phyloP scores from a whole-genome alignment of 805 yeast species.

The Candida ovalis region DNA sequence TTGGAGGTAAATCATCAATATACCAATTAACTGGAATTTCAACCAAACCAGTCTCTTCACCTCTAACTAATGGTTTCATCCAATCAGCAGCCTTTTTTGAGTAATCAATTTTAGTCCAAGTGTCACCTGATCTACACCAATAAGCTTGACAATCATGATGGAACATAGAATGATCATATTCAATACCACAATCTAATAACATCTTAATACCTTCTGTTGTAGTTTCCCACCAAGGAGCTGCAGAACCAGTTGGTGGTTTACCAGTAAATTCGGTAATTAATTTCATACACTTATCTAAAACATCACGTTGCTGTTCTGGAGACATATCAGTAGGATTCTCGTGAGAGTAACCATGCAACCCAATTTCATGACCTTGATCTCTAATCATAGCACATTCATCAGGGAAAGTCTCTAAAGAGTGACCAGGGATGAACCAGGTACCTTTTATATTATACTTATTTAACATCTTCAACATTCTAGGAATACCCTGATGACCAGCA shows the following conservation, averaged over 20 bases:
- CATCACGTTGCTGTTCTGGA: constrained; percentile 33
- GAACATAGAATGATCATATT: constrained; percentile 35
- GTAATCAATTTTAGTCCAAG: constrained; percentile 36
- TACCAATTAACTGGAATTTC: constrained; percentile 38
- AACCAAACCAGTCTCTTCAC: constrained; percentile 33
- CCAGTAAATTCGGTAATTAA: constrained; percentile 33
- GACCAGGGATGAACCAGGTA: constrained; percentile 38
- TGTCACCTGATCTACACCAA: constrained; percentile 35
- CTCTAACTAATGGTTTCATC: constrained; percentile 35
- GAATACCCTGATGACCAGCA: constrained; percentile 36
- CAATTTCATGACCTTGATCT: constrained; percentile 35
- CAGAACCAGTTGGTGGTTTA: constrained; percentile 34
- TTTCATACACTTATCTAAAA: constrained; percentile 31
- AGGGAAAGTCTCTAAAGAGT: constrained; percentile 37
- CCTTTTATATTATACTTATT: constrained; percentile 34
- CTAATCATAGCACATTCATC: constrained; percentile 33
- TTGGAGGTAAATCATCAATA: constrained; percentile 37
- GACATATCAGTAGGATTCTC: constrained; percentile 36
- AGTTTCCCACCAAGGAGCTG: constrained; percentile 39
- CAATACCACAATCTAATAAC: constrained; percentile 33
- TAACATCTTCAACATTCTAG: constrained; percentile 32
- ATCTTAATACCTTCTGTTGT: constrained; percentile 32
- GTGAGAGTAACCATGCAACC: constrained; percentile 36
- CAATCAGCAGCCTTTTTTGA: constrained; percentile 32
- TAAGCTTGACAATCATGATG: constrained; percentile 36